Evolutionary conservation across 2,329 filamentous ascomycete species (phyloP), one percentile per base, ranked within the genome.

Genomic region (Aspergillus felis): DNA sequence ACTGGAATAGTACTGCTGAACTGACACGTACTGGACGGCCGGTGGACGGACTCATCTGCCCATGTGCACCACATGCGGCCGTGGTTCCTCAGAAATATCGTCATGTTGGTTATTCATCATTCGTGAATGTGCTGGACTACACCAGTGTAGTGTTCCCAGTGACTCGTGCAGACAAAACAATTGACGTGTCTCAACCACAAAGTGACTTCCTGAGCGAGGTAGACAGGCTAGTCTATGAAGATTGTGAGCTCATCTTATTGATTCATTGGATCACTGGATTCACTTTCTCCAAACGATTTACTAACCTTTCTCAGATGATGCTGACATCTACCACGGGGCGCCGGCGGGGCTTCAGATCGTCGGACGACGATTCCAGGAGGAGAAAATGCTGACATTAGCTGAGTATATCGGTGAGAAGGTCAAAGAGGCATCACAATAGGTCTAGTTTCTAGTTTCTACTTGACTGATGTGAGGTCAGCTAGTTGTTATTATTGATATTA

Each of bases 81-180:
- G 70, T 75, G 0, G 65, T 73, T 9, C 78, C 76, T 7, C 59
- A 65, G 2, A 66, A 77, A 55, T 85, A 77, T 64, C 76, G 73
- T 17, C 76, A 80, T 61, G 73, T 78, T 56, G 79, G 75, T 48
- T 82, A 81, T 57, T 74, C 72, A 1, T 63, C 64, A 1, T 77
- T 75, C 12, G 74, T 84, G 48, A 87, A 87, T 61, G 50, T 83
- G 20, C 61, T 86, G 20, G 83, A 87, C 64, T 86, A 86, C 57
- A 82, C 79, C 1, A 74, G 74, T 32, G 78, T 79, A 0, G 76
- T 81, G 1, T 74, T 87, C 20, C 84, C 84, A 0, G 81, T 86
- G 1, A 85, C 82, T 0, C 77, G 69, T 47, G 82, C 78, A 0
- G 78, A 86, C 56, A 81, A 81, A 64, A 66, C 53, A 0, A 52